A percentile compares a stretch with the other conserved stretches of the same genome.
Conservation (phyloP, 2,329 filamentous ascomycete genomes). For the Huntiella omanensis region DNA sequence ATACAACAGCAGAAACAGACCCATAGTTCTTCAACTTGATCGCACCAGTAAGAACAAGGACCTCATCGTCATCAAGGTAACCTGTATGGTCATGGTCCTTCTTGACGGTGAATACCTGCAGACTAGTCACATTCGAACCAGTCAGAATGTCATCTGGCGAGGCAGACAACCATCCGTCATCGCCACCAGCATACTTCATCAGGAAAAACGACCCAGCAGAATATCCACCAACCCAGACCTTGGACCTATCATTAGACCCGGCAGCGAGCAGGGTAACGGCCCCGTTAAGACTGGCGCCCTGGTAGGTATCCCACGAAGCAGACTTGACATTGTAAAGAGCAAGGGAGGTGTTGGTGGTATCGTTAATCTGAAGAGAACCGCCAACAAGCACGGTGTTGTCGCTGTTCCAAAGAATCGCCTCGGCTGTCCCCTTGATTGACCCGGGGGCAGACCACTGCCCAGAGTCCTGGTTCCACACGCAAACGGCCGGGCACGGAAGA, state of each 20-base stretch:
- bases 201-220: slow-evolving; percentile 54
- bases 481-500: slow-evolving; percentile 65
- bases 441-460: slow-evolving; percentile 70
- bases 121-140: slow-evolving; percentile 51
- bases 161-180: slow-evolving; percentile 33
- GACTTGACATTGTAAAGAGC: slow-evolving; percentile 53
- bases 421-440: slow-evolving; percentile 49
- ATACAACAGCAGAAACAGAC: slow-evolving; percentile 68
- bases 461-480: slow-evolving; percentile 51
- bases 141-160: slow-evolving; percentile 44
- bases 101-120: slow-evolving; percentile 63
- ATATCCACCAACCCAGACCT: slow-evolving; percentile 70
- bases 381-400: slow-evolving; percentile 55
- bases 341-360: slow-evolving; percentile 42
- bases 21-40: slow-evolving; percentile 61
- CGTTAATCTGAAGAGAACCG: slow-evolving; percentile 53
- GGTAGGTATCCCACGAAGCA: slow-evolving; percentile 45
- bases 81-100: slow-evolving; percentile 44
- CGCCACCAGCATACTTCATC: slow-evolving; percentile 58
- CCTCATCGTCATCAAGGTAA: slow-evolving; percentile 47
- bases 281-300: slow-evolving; percentile 52
- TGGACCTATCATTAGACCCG: slow-evolving; percentile 50
- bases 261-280: slow-evolving; percentile 58
- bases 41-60: slow-evolving; percentile 68
- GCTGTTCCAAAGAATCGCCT: slow-evolving; percentile 57